These are phyloP conservation scores for Alternaria postmessia DNA, from an alignment of 2,329 filamentous ascomycete species.

Conservation along the genomic window DNA sequence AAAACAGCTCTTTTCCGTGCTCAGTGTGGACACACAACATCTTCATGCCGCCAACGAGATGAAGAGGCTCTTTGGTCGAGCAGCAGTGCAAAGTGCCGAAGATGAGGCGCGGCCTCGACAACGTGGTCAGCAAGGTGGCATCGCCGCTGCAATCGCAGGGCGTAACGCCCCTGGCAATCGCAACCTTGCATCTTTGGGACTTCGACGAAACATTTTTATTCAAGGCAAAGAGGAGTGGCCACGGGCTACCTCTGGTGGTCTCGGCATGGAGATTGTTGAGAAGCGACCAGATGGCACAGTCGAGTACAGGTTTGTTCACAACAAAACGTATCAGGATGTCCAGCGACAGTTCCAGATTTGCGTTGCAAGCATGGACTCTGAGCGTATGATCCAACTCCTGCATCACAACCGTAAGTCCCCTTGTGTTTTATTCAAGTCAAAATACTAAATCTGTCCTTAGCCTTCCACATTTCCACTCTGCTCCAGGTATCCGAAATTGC, in stretches of 20 bases:
- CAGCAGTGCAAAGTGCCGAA: constrained; percentile 65
- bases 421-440: neutral
- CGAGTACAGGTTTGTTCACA: constrained; percentile 82
- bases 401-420: constrained; percentile 65
- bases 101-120: constrained; percentile 60
- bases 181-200: constrained; percentile 73
- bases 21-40: constrained; percentile 72
- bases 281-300: constrained; percentile 66
- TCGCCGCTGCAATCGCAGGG: constrained; percentile 65
- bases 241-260: constrained; percentile 76
- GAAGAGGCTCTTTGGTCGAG: constrained; percentile 74
- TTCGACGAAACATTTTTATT: constrained; percentile 82
- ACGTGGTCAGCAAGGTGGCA: constrained; percentile 65
- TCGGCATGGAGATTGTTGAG: constrained; percentile 78
- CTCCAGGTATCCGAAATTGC: constrained; percentile 92
- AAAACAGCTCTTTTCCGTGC: constrained; percentile 61
- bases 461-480: constrained; percentile 93
- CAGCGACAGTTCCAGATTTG: constrained; percentile 79
- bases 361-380: constrained; percentile 85
- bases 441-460: constrained; percentile 48
- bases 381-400: constrained; percentile 80
- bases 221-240: constrained; percentile 91
- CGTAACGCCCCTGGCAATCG: constrained; percentile 64
- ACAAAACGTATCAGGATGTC: constrained; percentile 73
- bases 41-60: constrained; percentile 93